These are phyloP conservation scores for Dalbergia cultrata DNA, from an alignment of 306 rosid species.

Conservation along the genomic window DNA sequence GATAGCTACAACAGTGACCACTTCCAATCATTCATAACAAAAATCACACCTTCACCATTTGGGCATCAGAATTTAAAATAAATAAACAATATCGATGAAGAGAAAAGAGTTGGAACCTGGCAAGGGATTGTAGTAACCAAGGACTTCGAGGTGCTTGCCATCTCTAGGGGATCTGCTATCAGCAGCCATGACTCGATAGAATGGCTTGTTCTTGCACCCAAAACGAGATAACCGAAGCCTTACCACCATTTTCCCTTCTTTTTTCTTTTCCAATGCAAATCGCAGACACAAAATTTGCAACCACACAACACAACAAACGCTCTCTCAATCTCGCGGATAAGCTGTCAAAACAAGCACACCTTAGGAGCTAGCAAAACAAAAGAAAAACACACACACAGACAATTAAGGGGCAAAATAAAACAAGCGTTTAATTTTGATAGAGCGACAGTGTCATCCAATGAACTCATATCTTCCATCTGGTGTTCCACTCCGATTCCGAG, in stretches of 20 bases:
- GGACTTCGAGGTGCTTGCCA: conserved; percentile 90
- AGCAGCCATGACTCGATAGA: conserved; percentile 90
- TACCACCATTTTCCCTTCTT: conserved; percentile 65
- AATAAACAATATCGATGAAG: neutral
- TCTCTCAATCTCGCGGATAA: neutral
- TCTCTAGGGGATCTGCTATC: conserved; percentile 95
- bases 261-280: neutral
- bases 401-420: too few relatives aligned
- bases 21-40: neutral
- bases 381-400: too few relatives aligned
- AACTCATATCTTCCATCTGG: too few relatives aligned
- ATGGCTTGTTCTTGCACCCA: conserved; percentile 90
- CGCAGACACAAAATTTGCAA: neutral
- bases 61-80: neutral
- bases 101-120: conserved; percentile 61
- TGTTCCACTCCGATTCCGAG: too few relatives aligned
- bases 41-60: neutral
- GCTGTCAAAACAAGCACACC: too few relatives aligned
- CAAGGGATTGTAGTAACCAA: conserved; percentile 90
- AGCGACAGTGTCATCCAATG: too few relatives aligned
- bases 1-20: neutral
- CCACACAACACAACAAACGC: neutral
- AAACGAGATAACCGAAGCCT: conserved; percentile 83
- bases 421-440: too few relatives aligned
- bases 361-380: too few relatives aligned